Base-by-base conservation (phyloP, 2,329 filamentous ascomycete genomes). In the Magnaporthiopsis poae region DNA sequence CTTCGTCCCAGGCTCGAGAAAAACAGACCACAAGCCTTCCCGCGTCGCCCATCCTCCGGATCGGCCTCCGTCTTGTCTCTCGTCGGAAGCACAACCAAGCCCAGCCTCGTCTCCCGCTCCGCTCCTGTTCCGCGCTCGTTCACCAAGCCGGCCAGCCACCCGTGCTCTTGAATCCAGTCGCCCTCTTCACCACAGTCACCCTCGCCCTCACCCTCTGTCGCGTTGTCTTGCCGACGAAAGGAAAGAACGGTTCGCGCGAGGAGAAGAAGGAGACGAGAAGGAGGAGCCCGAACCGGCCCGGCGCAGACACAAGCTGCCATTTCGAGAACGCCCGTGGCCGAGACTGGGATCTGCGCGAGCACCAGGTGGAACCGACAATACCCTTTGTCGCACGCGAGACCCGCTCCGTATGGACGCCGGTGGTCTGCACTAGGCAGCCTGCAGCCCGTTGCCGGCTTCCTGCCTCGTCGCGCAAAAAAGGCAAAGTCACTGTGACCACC, bases 401-500 rank as follows among this genome's bases (percentile, higher is more conserved):
- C 39, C 39, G 62, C 62, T 64, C 62, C 39, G 56, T 64, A 46
- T 64, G 62, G 62, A 52, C 62, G n/a, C 39, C 21, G 39, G 21
- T 39, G 39, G 62, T 27, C 25, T n/a, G n/a, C 62, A 46, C 62
- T 64, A 64, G 62, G 62, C 62, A 64, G 62, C 62, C 18, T 64
- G 62, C 62, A 64, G 62, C 62, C 46, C 33, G 62, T 36, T 52
- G 35, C 33, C 62, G 62, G 62, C 62, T 64, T 64, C 62, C 39
- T 64, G 62, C 62, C 36, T 64, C 62, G 39, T 64, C 29, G 62
- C 39, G 33, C 46, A 9, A 64, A 29, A 29, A 1, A 21, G 46
- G 46, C 46, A 21, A 56, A 56, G 46, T 56, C 46, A 56, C 46
- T 56, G 46, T 56, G 46, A 56, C 46, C 46, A 21, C 46, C 46